Evolutionary conservation across 83 land plant genomes (phyloP).

Genomic region (Diphasiastrum complanatum): DNA sequence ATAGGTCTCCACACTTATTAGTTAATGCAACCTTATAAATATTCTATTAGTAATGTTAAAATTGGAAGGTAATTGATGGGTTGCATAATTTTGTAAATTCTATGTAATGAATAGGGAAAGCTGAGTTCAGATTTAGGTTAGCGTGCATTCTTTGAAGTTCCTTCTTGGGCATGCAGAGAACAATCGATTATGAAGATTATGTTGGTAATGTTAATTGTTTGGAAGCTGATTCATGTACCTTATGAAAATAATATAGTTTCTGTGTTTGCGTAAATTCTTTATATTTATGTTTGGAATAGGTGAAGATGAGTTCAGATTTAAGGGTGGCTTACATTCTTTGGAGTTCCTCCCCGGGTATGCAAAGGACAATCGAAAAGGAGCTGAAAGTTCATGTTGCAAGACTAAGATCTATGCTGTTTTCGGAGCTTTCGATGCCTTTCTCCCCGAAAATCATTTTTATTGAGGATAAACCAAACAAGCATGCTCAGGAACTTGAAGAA

Average conservation of each 20-base stretch:
- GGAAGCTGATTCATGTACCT: not conserved
- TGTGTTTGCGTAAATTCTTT: not conserved
- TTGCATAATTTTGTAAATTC: too few relatives aligned
- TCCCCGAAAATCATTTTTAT: constrained; percentile 18
- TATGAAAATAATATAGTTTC: not conserved
- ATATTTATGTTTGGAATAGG: not conserved
- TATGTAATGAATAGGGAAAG: too few relatives aligned
- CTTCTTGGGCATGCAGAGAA: too few relatives aligned
- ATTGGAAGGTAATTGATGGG: too few relatives aligned
- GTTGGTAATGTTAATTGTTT: not conserved
- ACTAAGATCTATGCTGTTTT: constrained; percentile 19
- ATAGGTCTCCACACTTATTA: too few relatives aligned
- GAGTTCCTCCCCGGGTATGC: constrained; percentile 24
- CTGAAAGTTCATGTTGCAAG: constrained; percentile 5
- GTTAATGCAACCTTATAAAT: too few relatives aligned
- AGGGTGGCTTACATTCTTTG: constrained; percentile 21
- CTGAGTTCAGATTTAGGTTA: too few relatives aligned
- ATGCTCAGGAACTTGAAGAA: constrained; percentile 21
- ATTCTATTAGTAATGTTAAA: too few relatives aligned
- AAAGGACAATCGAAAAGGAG: constrained; percentile 19
- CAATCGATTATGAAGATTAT: too few relatives aligned
- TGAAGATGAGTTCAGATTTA: constrained; percentile 23
- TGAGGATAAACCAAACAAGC: constrained; percentile 15
- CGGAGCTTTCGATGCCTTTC: constrained; percentile 24
- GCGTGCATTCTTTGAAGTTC: too few relatives aligned